Evolutionary conservation across 495 filamentous ascomycete genomes (phyloP).

Genomic region (Astrothelium subdiscretum): DNA sequence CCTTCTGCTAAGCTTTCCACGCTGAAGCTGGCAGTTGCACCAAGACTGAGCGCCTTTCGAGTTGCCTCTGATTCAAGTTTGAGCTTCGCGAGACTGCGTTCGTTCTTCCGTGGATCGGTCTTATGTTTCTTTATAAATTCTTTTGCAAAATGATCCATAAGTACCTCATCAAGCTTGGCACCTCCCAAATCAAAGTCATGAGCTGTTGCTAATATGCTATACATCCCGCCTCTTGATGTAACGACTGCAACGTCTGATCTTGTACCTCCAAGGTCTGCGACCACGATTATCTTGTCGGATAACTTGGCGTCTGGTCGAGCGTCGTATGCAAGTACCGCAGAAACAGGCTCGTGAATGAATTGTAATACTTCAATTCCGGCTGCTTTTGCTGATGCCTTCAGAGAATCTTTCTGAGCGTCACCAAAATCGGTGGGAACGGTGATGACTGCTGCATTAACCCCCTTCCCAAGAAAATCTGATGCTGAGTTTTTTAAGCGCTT

Average conservation of each 20-base stretch:
- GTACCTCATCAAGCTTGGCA: slow-evolving; percentile 67
- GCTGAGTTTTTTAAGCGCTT: slow-evolving; percentile 72
- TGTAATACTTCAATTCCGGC: slow-evolving; percentile 86
- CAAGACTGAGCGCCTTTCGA: slow-evolving; percentile 80
- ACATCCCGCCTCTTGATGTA: slow-evolving; percentile 86
- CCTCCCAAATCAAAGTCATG: slow-evolving; percentile 92
- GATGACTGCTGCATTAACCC: slow-evolving; percentile 84
- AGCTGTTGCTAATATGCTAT: slow-evolving; percentile 83
- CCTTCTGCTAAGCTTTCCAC: slow-evolving; percentile 81
- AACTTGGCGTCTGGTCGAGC: slow-evolving; percentile 51
- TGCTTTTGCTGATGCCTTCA: slow-evolving; percentile 62
- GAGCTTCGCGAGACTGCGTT: slow-evolving; percentile 76
- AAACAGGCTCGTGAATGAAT: slow-evolving; percentile 85
- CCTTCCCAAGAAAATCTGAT: slow-evolving; percentile 81
- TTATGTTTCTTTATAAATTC: slow-evolving; percentile 95
- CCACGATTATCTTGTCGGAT: slow-evolving; percentile 78
- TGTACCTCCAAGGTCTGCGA: slow-evolving; percentile 87
- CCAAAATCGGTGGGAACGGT: slow-evolving; percentile 88
- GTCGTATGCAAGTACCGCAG: slow-evolving; percentile 85
- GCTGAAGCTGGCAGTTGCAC: slow-evolving; percentile 77
- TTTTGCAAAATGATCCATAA: slow-evolving; percentile 95
- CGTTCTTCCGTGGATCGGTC: slow-evolving; percentile 71
- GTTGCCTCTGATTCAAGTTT: slow-evolving; percentile 82
- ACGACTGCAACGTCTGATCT: slow-evolving; percentile 86
- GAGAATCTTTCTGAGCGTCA: slow-evolving; percentile 70